Conservation (phyloP, 129 eudicot genomes). For the Lactuca sativa region DNA sequence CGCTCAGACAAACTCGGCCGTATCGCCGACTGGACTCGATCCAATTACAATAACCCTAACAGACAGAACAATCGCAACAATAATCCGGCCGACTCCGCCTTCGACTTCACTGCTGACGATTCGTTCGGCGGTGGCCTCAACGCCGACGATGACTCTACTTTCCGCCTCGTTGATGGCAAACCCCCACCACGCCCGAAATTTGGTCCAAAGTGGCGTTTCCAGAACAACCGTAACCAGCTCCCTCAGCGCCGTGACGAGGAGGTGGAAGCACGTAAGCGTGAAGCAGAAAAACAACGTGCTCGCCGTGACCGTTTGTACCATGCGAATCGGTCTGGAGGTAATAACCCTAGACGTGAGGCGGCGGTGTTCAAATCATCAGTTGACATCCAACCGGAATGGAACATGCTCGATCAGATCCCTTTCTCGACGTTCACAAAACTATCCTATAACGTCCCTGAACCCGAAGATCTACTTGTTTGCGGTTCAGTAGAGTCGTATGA, state of each 20-base stretch:
- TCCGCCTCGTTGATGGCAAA: constrained; percentile 78
- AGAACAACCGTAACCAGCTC: constrained; percentile 55
- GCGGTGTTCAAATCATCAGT: constrained; percentile 66
- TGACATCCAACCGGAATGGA: constrained; percentile 92
- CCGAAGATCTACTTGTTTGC: constrained; percentile 67
- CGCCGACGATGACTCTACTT: constrained; percentile 69
- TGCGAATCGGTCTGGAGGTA: constrained; percentile 45
- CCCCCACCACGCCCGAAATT: constrained; percentile 71
- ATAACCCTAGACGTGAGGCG: constrained; percentile 58
- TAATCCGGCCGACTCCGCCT: constrained; percentile 57
- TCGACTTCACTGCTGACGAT: constrained; percentile 84
- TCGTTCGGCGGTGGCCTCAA: constrained; percentile 50
- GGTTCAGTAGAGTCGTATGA: constrained; percentile 68
- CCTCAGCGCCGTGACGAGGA: constrained; percentile 89
- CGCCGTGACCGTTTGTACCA: constrained; percentile 66
- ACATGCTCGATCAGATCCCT: constrained; percentile 88
- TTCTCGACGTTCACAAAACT: constrained; percentile 73
- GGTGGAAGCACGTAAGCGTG: constrained; percentile 69
- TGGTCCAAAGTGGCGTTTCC: constrained; percentile 72
- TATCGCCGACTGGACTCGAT: constrained; percentile 87
- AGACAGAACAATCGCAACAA: constrained; percentile 27
- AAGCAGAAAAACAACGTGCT: constrained; percentile 75
- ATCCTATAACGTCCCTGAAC: constrained; percentile 61
- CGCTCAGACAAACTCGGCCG: constrained; percentile 90
- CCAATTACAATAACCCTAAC: constrained; percentile 30